Conservation (phyloP, 192 early-diverging fungal species). For the Rhizoclosmatium sp. region DNA sequence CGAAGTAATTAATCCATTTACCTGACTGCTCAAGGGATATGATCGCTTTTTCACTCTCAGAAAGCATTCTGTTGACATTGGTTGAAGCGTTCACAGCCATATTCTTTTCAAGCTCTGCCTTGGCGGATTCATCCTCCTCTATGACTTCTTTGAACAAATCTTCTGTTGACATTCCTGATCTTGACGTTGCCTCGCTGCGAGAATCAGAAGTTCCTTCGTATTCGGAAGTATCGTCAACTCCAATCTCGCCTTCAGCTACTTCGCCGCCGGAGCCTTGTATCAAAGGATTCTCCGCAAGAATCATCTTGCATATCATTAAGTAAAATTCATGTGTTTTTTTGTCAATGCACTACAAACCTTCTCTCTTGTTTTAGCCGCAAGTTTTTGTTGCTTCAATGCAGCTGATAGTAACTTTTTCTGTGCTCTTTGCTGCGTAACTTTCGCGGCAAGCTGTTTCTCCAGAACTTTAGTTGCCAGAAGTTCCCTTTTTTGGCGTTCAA, state of each 20-base stretch:
- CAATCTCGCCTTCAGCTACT: neutral
- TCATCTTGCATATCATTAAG: neutral
- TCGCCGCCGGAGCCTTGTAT: constrained; percentile 11
- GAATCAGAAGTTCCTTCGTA: neutral
- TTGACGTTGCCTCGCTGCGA: constrained; percentile 18
- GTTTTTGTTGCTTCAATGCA: constrained; percentile 4
- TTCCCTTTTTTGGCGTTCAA: constrained; percentile 10
- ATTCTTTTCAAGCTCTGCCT: constrained; percentile 20
- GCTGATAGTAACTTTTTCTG: constrained; percentile 24
- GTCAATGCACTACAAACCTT: constrained; percentile 5
- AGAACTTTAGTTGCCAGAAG: constrained; percentile 3
- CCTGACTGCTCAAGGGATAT: constrained; percentile 15
- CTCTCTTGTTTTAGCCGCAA: constrained; percentile 19
- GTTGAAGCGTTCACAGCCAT: neutral
- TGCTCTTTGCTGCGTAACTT: neutral
- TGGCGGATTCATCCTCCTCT: neutral
- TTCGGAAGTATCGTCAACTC: constrained; percentile 9
- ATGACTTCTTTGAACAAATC: neutral
- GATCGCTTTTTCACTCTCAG: constrained; percentile 27
- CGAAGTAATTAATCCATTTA: neutral
- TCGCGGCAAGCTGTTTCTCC: constrained; percentile 24
- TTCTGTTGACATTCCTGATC: constrained; percentile 9
- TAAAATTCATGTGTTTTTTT: neutral
- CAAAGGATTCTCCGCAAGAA: constrained; percentile 37
- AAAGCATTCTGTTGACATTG: constrained; percentile 6